Percentiles rank a stretch among this genome's conserved stretches.
These are phyloP conservation scores for Pinus tabuliformis DNA, from an alignment of 75 land plant species.

Conservation along the genomic window DNA sequence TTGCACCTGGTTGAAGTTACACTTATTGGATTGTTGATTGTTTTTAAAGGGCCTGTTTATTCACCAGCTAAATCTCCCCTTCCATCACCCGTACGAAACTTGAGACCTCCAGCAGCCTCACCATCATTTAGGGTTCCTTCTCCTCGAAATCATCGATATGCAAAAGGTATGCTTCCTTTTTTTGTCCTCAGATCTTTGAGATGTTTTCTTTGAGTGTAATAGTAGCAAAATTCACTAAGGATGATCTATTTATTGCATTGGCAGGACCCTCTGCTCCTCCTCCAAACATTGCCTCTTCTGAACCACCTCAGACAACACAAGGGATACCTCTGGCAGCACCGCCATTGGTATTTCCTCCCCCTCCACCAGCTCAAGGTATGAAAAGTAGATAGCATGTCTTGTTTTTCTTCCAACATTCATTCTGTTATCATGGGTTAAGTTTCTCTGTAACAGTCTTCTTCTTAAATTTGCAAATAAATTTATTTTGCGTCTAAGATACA, in stretches of 20 bases:
- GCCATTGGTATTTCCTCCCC: slow-evolving; percentile 34
- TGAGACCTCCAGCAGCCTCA: background rate
- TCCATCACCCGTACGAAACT: slow-evolving; percentile 1
- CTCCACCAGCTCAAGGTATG: slow-evolving; percentile 58
- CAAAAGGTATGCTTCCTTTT: background rate
- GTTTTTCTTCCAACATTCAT: background rate
- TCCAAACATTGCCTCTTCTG: slow-evolving; percentile 1
- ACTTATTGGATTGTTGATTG: background rate
- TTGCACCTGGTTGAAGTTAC: too few relatives aligned
- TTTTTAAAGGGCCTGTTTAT: slow-evolving; percentile 4
- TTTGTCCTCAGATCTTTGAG: background rate
- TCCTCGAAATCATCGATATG: slow-evolving; percentile 36
- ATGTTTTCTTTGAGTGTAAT: background rate
- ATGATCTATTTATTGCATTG: background rate
- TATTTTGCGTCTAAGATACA: background rate
- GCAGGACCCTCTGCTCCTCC: background rate
- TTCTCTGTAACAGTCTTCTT: background rate
- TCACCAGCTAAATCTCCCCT: slow-evolving; percentile 1
- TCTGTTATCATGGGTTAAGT: background rate
- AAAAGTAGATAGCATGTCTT: background rate
- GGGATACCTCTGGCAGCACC: slow-evolving; percentile 9
- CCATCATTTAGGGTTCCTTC: background rate
- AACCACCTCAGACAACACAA: background rate
- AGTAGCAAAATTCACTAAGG: background rate
- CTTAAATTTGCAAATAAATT: background rate